Conservation (phyloP, 768 basidiomycete species). For the Boletales sp. region DNA sequence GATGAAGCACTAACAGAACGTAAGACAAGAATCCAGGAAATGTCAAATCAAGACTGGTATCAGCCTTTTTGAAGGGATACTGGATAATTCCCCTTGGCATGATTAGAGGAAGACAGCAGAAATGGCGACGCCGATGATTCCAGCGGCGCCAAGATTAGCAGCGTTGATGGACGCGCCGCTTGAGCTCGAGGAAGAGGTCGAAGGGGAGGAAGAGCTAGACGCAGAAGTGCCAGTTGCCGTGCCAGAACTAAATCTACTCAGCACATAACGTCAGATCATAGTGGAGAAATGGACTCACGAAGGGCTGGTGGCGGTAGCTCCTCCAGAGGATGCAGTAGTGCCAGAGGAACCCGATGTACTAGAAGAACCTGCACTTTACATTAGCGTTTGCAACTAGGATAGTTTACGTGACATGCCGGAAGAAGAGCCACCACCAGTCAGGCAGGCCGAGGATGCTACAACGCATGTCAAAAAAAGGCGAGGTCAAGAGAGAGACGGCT, state of each 20-base stretch:
- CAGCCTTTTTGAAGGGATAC: constrained; percentile 7
- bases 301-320: constrained; percentile 2
- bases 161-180: constrained; percentile 38
- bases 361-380: constrained; percentile 18
- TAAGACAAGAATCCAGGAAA: constrained; percentile 9
- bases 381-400: constrained; percentile 11
- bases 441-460: constrained; percentile 24
- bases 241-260: not conserved
- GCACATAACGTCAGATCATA: constrained; percentile 8
- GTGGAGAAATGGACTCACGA: constrained; percentile 16
- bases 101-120: constrained; percentile 38
- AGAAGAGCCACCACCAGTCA: constrained; percentile 15
- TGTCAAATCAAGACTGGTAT: constrained; percentile 18
- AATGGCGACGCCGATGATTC: constrained; percentile 30
- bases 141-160: constrained; percentile 44
- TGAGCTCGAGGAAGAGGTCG: constrained; percentile 19
- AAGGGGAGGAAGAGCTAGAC: constrained; percentile 16
- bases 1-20: constrained; percentile 9
- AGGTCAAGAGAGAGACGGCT: constrained; percentile 25
- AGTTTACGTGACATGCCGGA: constrained; percentile 12
- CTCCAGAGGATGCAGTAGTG: not conserved
- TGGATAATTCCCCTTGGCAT: not conserved
- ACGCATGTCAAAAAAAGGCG: not conserved
- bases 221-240: not conserved
- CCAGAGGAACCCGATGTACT: not conserved